Evolutionary conservation across 106 monocot genomes (phyloP).

Genomic region (Dendrobium catenatum): DNA sequence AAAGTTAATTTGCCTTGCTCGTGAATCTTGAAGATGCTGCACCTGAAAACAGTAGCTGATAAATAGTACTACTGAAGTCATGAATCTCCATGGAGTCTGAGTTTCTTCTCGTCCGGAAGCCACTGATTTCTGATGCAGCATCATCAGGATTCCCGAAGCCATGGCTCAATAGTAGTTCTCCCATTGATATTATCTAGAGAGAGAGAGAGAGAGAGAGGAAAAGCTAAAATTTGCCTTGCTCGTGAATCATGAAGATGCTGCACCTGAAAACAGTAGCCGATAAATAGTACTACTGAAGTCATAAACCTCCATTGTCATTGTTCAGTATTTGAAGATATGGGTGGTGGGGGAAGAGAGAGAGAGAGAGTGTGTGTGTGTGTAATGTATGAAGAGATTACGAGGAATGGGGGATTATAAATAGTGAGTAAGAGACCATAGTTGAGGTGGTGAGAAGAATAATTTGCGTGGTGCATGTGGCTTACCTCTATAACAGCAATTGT

Average conservation of each 20-base stretch:
- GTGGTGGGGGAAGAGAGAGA: not conserved
- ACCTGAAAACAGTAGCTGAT: not conserved
- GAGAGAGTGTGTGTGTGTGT: too few relatives aligned
- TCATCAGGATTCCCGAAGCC: conserved; percentile 9
- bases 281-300: not conserved
- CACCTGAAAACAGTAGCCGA: not conserved
- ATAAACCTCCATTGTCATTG: not conserved
- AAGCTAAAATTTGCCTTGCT: not conserved
- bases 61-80: not conserved
- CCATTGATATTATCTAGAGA: not conserved
- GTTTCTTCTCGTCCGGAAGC: not conserved
- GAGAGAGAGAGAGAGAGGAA: not conserved
- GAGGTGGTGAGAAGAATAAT: not conserved
- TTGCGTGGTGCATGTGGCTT: not conserved
- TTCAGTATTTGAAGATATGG: too few relatives aligned
- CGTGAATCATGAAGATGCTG: conserved; percentile 14
- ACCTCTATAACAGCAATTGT: not conserved
- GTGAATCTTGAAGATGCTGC: conserved; percentile 12
- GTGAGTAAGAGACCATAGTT: not conserved
- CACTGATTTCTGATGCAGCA: conserved; percentile 11
- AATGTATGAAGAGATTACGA: not conserved
- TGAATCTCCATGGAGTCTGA: too few relatives aligned
- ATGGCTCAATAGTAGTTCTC: not conserved
- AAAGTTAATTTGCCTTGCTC: not conserved
- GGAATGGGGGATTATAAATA: not conserved